Conservation (phyloP, 495 filamentous ascomycete species). For the Tuber aestivum region DNA sequence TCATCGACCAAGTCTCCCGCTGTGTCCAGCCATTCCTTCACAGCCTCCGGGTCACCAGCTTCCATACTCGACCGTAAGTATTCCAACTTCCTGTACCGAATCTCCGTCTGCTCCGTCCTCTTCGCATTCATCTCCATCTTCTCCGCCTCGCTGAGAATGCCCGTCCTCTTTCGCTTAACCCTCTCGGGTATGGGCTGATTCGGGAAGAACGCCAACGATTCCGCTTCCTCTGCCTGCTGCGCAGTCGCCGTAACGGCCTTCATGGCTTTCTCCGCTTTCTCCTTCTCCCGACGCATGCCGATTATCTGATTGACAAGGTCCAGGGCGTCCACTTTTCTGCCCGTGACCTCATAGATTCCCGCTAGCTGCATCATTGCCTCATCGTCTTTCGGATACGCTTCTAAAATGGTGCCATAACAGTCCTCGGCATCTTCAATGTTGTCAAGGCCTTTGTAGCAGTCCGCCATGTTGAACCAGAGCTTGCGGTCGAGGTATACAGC, state of each 20-base stretch:
- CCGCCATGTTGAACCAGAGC: conserved; percentile 64
- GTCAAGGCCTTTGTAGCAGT: conserved; percentile 61
- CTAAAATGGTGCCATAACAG: conserved; percentile 64
- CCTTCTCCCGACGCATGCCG: conserved; percentile 49
- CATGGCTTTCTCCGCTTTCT: conserved; percentile 41
- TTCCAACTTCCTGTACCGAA: conserved; percentile 54
- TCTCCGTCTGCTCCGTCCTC: conserved; percentile 52
- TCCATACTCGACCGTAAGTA: conserved; percentile 51
- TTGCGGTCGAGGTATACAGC: conserved; percentile 56
- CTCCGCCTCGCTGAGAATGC: conserved; percentile 33
- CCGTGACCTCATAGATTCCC: conserved; percentile 68
- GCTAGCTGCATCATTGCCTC: conserved; percentile 70
- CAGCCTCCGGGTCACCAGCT: conserved; percentile 52
- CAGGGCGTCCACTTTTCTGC: conserved; percentile 64
- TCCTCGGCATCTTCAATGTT: conserved; percentile 63
- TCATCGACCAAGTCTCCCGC: conserved; percentile 70
- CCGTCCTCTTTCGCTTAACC: conserved; percentile 28
- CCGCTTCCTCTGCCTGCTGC: conserved; percentile 15
- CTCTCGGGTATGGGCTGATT: conserved; percentile 37
- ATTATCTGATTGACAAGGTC: conserved; percentile 68
- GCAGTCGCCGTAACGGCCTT: conserved; percentile 17
- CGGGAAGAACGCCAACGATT: conserved; percentile 44
- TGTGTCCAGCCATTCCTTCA: conserved; percentile 64
- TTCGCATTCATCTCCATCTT: conserved; percentile 45
- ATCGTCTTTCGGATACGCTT: conserved; percentile 60